phyloP scores from a whole-genome alignment of 257 asterid species.

The Nicotiana knightiana region DNA sequence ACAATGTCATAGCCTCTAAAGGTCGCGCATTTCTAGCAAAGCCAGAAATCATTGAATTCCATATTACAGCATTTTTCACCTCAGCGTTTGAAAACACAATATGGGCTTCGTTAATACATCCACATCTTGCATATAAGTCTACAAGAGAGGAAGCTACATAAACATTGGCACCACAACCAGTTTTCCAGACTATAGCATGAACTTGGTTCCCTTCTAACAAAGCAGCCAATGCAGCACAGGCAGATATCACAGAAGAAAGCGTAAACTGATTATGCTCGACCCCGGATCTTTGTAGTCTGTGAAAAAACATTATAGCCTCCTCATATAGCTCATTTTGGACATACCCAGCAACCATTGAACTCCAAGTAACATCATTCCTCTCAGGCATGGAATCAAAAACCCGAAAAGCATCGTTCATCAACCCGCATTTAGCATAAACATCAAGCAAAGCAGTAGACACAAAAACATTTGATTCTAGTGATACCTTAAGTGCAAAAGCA shows the following conservation, averaged over 20 bases:
- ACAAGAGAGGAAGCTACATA: conserved; percentile 62
- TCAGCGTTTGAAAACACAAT: conserved; percentile 46
- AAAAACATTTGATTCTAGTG: conserved; percentile 44
- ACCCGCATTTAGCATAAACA: conserved; percentile 69
- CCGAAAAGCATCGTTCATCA: conserved; percentile 47
- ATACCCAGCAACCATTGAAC: conserved; percentile 86
- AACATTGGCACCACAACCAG: conserved; percentile 44
- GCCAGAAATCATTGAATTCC: conserved; percentile 87
- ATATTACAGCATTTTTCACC: conserved; percentile 56
- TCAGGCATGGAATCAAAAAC: conserved; percentile 50
- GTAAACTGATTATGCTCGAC: conserved; percentile 41
- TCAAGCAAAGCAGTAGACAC: conserved; percentile 79
- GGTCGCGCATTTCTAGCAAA: conserved; percentile 67
- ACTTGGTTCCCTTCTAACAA: conserved; percentile 75
- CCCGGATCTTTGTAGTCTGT: conserved; percentile 28
- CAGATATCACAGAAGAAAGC: conserved; percentile 62
- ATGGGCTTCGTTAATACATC: conserved; percentile 60
- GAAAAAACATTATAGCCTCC: conserved; percentile 63
- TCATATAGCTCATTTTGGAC: conserved; percentile 65
- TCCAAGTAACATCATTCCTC: conserved; percentile 77
- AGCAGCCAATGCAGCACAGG: conserved; percentile 80
- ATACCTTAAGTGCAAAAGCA: conserved; percentile 51
- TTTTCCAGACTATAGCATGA: conserved; percentile 48
- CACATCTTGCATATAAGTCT: conserved; percentile 85
- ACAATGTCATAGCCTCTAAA: conserved; percentile 67